phyloP scores from a whole-genome alignment of 2,329 filamentous ascomycete species.

The Calonectria ilicicola region DNA sequence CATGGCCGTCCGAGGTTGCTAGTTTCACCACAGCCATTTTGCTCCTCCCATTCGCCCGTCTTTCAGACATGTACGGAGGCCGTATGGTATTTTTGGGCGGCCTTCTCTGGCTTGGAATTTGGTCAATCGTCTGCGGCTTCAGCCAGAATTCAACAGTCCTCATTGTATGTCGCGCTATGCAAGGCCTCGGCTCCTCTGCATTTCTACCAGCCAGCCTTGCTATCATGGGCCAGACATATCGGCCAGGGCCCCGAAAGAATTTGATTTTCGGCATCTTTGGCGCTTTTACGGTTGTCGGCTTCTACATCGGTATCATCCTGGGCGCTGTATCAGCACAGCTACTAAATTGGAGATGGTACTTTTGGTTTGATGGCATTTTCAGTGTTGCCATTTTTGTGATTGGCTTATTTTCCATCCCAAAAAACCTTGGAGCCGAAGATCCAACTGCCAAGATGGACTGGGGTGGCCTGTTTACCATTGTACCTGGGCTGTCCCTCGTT shows the following conservation, averaged over 20 bases:
- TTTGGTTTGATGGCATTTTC: conserved; percentile 18
- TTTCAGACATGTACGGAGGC: conserved; percentile 72
- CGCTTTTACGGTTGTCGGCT: conserved; percentile 66
- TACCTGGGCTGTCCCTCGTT: conserved; percentile 4
- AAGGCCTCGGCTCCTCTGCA: conserved; percentile 78
- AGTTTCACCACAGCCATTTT: conserved; percentile 61
- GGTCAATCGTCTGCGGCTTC: conserved; percentile 78
- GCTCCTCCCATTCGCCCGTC: conserved; percentile 71
- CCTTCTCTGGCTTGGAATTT: conserved; percentile 72
- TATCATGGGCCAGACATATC: conserved; percentile 74
- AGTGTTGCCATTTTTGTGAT: background rate
- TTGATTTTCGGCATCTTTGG: conserved; percentile 70
- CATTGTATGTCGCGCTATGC: conserved; percentile 77
- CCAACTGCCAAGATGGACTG: conserved; percentile 13
- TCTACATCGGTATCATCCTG: conserved; percentile 63
- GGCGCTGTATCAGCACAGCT: conserved; percentile 1
- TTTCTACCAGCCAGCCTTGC: conserved; percentile 78
- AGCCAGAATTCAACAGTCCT: conserved; percentile 74
- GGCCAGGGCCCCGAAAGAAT: conserved; percentile 78
- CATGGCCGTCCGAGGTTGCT: conserved; percentile 11
- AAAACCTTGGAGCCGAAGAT: background rate
- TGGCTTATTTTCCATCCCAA: background rate
- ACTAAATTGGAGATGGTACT: conserved; percentile 12
- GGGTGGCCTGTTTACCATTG: conserved; percentile 2
- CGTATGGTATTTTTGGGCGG: conserved; percentile 69